These are phyloP conservation scores for Pleurostoma richardsiae DNA, from an alignment of 2,329 filamentous ascomycete species.

Conservation along the genomic window DNA sequence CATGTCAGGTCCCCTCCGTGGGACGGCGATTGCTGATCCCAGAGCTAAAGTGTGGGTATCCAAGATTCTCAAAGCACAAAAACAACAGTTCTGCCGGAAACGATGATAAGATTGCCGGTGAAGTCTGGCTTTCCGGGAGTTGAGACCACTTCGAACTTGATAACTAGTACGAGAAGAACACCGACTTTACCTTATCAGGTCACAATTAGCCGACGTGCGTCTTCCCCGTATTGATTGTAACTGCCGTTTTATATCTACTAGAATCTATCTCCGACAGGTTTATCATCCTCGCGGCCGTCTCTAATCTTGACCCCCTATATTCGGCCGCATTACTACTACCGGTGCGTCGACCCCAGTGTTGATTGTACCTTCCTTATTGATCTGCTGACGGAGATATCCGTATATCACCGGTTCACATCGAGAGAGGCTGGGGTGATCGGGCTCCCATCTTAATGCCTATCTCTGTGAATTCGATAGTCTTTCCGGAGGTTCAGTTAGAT, in stretches of 20 bases:
- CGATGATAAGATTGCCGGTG: neutral
- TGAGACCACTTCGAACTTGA: neutral
- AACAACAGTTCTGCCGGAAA: neutral
- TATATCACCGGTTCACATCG: neutral
- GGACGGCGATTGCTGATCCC: neutral
- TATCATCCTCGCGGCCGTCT: neutral
- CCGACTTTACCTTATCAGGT: neutral
- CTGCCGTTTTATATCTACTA: neutral
- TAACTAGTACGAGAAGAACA: neutral
- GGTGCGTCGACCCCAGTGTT: neutral
- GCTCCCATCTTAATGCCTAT: no score
- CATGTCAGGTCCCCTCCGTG: neutral
- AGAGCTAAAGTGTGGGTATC: neutral
- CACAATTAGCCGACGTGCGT: neutral
- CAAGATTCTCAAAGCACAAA: neutral
- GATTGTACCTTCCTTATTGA: neutral
- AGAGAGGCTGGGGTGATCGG: neutral
- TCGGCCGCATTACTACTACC: neutral
- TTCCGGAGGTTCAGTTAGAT: no score
- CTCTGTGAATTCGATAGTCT: no score
- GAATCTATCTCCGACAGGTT: neutral
- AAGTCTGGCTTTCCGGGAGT: neutral
- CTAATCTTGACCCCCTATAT: neutral
- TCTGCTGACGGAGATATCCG: neutral
- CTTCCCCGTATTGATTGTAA: neutral